Percentiles rank a stretch among this genome's conserved stretches.
These are phyloP conservation scores for Aspergillus nanangensis DNA, from an alignment of 495 filamentous ascomycete species.

Conservation along the genomic window DNA sequence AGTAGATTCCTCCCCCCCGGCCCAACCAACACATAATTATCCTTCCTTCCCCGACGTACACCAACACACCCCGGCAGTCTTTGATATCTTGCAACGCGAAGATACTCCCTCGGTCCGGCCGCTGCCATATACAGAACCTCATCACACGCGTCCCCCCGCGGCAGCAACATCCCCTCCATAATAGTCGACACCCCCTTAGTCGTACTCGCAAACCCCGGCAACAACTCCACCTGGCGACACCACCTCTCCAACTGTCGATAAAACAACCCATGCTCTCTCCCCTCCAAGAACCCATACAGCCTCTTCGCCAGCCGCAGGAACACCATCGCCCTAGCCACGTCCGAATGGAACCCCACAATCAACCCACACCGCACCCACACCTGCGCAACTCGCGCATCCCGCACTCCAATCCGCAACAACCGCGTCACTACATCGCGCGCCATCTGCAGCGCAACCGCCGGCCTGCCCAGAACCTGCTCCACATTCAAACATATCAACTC, in stretches of 20 bases:
- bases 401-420: background rate
- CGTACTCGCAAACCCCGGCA: constrained; percentile 1
- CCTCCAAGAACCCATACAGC: background rate
- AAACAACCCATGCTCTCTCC: background rate
- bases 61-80: background rate
- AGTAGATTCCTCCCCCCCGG: too few relatives aligned
- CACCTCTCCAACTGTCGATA: background rate
- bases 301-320: constrained; percentile 6
- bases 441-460: constrained; percentile 3
- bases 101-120: background rate
- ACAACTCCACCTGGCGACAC: background rate
- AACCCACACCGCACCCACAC: constrained; percentile 12
- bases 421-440: constrained; percentile 2
- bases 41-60: background rate
- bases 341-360: constrained; percentile 13
- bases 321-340: constrained; percentile 9
- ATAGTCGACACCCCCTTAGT: background rate
- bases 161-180: background rate
- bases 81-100: background rate
- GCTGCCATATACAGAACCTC: background rate
- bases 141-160: background rate
- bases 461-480: background rate
- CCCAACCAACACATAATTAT: background rate
- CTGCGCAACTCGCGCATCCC: constrained; percentile 4
- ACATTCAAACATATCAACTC: background rate